phyloP scores from a whole-genome alignment of 371 early-diverging fungal genomes.

The Lichtheimia corymbifera region DNA sequence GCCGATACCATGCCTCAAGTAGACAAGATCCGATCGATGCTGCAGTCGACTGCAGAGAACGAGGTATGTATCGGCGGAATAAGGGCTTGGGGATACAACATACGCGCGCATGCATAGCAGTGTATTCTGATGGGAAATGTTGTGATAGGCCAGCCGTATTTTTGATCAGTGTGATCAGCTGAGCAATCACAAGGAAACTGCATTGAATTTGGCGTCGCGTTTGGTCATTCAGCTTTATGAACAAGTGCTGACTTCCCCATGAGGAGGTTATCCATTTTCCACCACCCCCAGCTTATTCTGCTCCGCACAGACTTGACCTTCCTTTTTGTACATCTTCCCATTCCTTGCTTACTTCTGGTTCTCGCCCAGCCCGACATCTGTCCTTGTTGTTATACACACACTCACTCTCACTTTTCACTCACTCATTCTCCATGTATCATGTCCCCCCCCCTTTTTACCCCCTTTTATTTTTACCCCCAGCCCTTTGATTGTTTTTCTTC shows the following conservation, averaged over 20 bases:
- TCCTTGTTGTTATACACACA: not conserved
- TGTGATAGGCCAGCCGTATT: slow-evolving; percentile 15
- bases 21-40: slow-evolving; percentile 15
- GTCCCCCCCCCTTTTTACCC: too few relatives aligned
- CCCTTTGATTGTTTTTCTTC: not conserved
- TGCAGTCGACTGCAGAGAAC: slow-evolving; percentile 17
- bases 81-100: not conserved
- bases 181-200: slow-evolving; percentile 36
- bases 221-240: slow-evolving; percentile 43
- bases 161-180: slow-evolving; percentile 25
- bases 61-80: slow-evolving; percentile 11
- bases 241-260: slow-evolving; percentile 45
- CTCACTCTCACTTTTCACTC: not conserved
- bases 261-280: slow-evolving; percentile 5
- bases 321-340: not conserved
- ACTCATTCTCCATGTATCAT: too few relatives aligned
- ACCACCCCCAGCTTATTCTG: not conserved
- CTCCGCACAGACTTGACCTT: slow-evolving; percentile 5
- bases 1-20: slow-evolving; percentile 9
- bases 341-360: not conserved
- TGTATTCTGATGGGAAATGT: too few relatives aligned
- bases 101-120: not conserved
- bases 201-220: slow-evolving; percentile 30
- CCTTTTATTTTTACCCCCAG: too few relatives aligned
- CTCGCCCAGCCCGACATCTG: not conserved